Conservation (phyloP, 345 rosid species). For the Toxicodendron radicans region DNA sequence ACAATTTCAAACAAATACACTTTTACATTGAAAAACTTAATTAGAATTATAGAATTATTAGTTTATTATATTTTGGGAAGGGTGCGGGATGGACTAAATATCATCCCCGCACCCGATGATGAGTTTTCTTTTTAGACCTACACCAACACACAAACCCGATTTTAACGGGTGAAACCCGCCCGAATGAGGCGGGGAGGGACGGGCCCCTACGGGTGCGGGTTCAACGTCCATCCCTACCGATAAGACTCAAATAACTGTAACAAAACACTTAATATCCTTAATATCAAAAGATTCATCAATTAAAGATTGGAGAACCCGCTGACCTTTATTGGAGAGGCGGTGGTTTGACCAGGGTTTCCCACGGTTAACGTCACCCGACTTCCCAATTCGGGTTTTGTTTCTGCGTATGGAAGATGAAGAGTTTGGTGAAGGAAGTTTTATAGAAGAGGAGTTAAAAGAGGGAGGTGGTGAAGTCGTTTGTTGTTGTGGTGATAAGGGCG, state of each 20-base stretch:
- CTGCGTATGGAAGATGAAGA: slow-evolving; percentile 25
- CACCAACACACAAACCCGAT: too few relatives aligned
- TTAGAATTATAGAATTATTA: too few relatives aligned
- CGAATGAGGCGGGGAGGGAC: too few relatives aligned
- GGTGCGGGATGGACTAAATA: too few relatives aligned
- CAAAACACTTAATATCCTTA: slow-evolving; percentile 38
- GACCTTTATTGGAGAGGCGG: slow-evolving; percentile 65
- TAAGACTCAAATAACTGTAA: slow-evolving; percentile 37
- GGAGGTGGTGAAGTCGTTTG: slow-evolving; percentile 24
- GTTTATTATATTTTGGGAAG: too few relatives aligned
- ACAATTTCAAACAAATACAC: slow-evolving; percentile 59
- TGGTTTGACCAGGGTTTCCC: slow-evolving; percentile 77
- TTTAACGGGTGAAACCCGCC: too few relatives aligned
- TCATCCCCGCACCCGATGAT: too few relatives aligned
- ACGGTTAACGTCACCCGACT: slow-evolving; percentile 60
- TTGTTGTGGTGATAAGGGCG: slow-evolving; percentile 17
- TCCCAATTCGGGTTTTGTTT: slow-evolving; percentile 62
- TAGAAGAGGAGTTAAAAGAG: slow-evolving; percentile 36
- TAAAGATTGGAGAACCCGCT: slow-evolving; percentile 51
- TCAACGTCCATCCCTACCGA: too few relatives aligned
- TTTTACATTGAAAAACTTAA: too few relatives aligned
- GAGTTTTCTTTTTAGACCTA: too few relatives aligned
- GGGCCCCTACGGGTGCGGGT: too few relatives aligned
- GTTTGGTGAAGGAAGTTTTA: slow-evolving; percentile 38
- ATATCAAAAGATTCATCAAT: slow-evolving; percentile 57